These are phyloP conservation scores for Colletotrichum sansevieriae DNA, from an alignment of 2,329 filamentous ascomycete genomes.

Conservation along the genomic window DNA sequence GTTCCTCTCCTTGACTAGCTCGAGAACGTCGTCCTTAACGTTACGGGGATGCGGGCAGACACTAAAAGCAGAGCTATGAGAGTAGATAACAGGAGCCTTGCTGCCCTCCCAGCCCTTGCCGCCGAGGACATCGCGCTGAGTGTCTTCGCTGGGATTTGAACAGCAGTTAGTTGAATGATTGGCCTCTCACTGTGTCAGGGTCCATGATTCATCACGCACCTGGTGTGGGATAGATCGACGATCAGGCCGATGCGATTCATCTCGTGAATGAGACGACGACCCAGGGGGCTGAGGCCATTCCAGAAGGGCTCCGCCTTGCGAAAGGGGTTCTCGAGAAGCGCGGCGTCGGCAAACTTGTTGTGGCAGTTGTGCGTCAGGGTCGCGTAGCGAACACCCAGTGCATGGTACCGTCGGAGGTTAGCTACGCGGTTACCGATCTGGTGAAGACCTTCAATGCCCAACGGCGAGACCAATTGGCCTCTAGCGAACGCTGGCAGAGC, in stretches of 20 bases:
- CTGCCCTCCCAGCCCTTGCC: slow-evolving; percentile 78
- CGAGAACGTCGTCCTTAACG: slow-evolving; percentile 85
- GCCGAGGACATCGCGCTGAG: slow-evolving; percentile 85
- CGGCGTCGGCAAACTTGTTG: slow-evolving; percentile 89
- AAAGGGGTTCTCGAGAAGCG: slow-evolving; percentile 69
- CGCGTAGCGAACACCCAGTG: slow-evolving; percentile 85
- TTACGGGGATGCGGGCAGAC: slow-evolving; percentile 92
- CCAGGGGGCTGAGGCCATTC: slow-evolving; percentile 79
- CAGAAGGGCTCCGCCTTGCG: slow-evolving; percentile 70
- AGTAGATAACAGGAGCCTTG: slow-evolving; percentile 87
- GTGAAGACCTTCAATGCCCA: slow-evolving; percentile 89
- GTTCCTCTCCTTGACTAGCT: slow-evolving; percentile 78
- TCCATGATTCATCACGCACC: slow-evolving; percentile 44
- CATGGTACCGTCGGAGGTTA: slow-evolving; percentile 81
- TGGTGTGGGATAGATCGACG: slow-evolving; percentile 86
- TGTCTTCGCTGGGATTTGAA: slow-evolving; percentile 70
- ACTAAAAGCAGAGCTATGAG: slow-evolving; percentile 84
- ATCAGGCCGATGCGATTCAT: slow-evolving; percentile 97
- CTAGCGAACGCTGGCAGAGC: slow-evolving; percentile 72
- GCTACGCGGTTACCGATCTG: slow-evolving; percentile 89
- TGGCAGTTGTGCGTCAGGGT: slow-evolving; percentile 96
- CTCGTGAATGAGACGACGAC: slow-evolving; percentile 79
- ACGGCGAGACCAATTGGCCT: slow-evolving; percentile 79
- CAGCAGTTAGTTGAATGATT: slow-evolving; percentile 15
- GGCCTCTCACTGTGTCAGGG: neutral